Base-by-base conservation (phyloP, 2,329 filamentous ascomycete species). In the Neofusicoccum umdonicola region DNA sequence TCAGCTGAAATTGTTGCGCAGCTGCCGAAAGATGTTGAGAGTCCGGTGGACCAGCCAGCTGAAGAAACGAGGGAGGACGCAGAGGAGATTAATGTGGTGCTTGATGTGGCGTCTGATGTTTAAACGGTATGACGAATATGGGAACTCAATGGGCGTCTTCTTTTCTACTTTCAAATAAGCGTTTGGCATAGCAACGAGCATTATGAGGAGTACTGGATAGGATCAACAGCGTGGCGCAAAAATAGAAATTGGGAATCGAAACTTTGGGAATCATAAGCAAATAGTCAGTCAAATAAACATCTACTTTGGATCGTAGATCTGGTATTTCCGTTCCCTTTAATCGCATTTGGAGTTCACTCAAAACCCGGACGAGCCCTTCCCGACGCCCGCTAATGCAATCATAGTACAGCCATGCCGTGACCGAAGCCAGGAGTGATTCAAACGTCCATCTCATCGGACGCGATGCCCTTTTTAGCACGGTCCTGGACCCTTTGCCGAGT, bases 401-500 rank as follows among this genome's bases (percentile, higher is more conserved):
- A 57, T 34, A 44, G 15, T 35, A 45, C 54, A 45, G 39, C 39
- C 6, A 22, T 37, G 19, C 2, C 3, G 4, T 31, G 27, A 31
- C 27, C 27, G 27, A 31, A 31, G 3, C 19, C 9, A 11, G 8
- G 5, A 15, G 9, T 6, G 12, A 15, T 22, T 17, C 41, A 57
- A 17, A 45, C 22, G 5, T 57, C 54, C 54, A 57, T 57, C 22
- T 44, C 54, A n/a, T 78, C 80, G 65, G 70, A 74, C 66, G 67
- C 71, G 67, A 71, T 69, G 31, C 76, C 76, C 69, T 74, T 76
- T 73, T 77, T 80, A 71, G 74, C 76, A 66, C 76, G 68, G 68
- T 82, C 83, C 66, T 79, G 82, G 61, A 76, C 76, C 66, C 80
- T 74, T 72, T 80, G 80, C 72, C 81, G 79, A 19, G 83, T 88